Conservation (phyloP, 768 basidiomycete species). For the Baorangia bicolor region DNA sequence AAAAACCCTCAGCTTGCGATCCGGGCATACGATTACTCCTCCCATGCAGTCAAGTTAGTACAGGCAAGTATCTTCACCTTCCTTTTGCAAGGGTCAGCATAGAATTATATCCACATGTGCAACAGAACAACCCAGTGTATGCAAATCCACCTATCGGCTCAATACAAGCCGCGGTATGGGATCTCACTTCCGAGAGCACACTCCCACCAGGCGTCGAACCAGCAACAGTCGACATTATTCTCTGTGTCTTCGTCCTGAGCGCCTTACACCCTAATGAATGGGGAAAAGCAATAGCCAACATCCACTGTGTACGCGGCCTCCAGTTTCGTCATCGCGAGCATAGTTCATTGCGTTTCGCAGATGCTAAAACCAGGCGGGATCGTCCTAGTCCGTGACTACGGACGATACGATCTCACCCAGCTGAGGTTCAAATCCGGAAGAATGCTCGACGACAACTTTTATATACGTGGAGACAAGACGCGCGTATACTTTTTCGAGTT, state of each 20-base stretch:
- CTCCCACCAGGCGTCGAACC: slow-evolving; percentile 65
- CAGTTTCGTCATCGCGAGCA: not conserved
- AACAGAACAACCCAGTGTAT: slow-evolving; percentile 73
- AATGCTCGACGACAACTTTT: slow-evolving; percentile 91
- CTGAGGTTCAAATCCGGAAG: slow-evolving; percentile 87
- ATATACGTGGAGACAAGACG: slow-evolving; percentile 95
- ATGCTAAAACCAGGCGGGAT: slow-evolving; percentile 89
- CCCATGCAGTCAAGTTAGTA: slow-evolving; percentile 85
- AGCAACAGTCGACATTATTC: slow-evolving; percentile 78
- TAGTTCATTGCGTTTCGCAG: slow-evolving; percentile 37
- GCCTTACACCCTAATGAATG: slow-evolving; percentile 95
- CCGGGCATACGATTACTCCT: slow-evolving; percentile 88
- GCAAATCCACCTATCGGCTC: slow-evolving; percentile 61
- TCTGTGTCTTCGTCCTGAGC: slow-evolving; percentile 93
- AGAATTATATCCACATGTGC: not conserved
- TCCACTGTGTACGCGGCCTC: slow-evolving; percentile 57
- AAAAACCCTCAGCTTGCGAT: slow-evolving; percentile 73
- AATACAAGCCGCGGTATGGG: slow-evolving; percentile 86
- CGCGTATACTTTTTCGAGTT: slow-evolving; percentile 96
- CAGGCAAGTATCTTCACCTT: slow-evolving; percentile 50
- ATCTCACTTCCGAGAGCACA: slow-evolving; percentile 63
- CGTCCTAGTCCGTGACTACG: slow-evolving; percentile 90
- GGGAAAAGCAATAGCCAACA: slow-evolving; percentile 76
- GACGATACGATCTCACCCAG: slow-evolving; percentile 92
- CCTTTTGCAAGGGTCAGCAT: not conserved